A percentile compares a stretch with the other conserved stretches of the same genome.
These are phyloP conservation scores for Termitomyces heimii DNA, from an alignment of 768 basidiomycete species.

Conservation along the genomic window DNA sequence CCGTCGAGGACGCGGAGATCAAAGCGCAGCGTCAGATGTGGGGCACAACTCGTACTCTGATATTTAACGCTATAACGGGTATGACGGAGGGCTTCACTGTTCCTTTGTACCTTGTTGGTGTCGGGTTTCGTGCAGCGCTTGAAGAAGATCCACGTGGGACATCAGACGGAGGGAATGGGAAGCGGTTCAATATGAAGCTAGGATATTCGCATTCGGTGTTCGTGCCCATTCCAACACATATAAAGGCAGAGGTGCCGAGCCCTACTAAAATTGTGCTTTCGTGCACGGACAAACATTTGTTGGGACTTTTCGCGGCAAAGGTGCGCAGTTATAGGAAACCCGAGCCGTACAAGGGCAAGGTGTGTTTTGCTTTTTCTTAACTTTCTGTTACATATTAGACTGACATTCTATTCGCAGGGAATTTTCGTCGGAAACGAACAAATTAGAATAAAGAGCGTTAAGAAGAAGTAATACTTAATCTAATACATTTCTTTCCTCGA, in stretches of 20 bases:
- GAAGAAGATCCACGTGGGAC: conserved; percentile 74
- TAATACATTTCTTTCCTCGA: not conserved
- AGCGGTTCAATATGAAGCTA: conserved; percentile 84
- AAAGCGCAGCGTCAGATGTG: conserved; percentile 87
- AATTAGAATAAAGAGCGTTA: conserved; percentile 85
- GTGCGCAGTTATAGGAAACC: conserved; percentile 83
- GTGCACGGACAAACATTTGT: conserved; percentile 82
- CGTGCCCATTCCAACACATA: conserved; percentile 76
- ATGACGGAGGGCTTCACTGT: conserved; percentile 85
- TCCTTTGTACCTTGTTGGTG: conserved; percentile 86
- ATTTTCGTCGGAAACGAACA: conserved; percentile 93
- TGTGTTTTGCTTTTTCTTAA: conserved; percentile 30
- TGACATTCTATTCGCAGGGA: conserved; percentile 47
- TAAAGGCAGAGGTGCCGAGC: conserved; percentile 72
- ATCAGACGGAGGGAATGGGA: conserved; percentile 49
- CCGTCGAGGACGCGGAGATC: conserved; percentile 59
- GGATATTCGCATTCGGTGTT: conserved; percentile 87
- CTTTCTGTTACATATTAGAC: not conserved
- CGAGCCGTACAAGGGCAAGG: conserved; percentile 98
- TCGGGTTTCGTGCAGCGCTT: conserved; percentile 86
- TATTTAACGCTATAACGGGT: conserved; percentile 84
- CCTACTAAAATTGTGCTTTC: conserved; percentile 80
- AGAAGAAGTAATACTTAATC: conserved; percentile 75
- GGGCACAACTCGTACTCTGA: conserved; percentile 91
- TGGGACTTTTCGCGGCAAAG: conserved; percentile 86